Evolutionary conservation across 805 yeast species (phyloP).

Genomic region (Kazachstania africana): DNA sequence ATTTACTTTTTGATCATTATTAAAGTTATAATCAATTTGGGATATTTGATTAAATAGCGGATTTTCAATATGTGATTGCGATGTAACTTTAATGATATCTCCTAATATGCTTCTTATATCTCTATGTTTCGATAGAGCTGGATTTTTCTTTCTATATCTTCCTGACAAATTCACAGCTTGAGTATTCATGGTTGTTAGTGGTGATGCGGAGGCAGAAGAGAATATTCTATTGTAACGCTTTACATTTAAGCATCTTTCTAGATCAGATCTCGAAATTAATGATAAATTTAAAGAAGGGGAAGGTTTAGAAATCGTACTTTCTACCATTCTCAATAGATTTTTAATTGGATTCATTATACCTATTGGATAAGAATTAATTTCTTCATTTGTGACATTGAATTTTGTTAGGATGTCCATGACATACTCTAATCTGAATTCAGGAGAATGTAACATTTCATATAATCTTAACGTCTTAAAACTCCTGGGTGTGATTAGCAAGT

Average conservation of each 20-base stretch:
- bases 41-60: not conserved
- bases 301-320: constrained; percentile 40
- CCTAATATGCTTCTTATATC: constrained; percentile 9
- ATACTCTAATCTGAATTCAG: constrained; percentile 38
- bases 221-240: not conserved
- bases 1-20: no score
- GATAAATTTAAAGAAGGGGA: constrained; percentile 35
- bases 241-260: constrained; percentile 22
- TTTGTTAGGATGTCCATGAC: constrained; percentile 53
- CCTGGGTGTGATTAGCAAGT: constrained; percentile 52
- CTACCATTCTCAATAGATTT: constrained; percentile 45
- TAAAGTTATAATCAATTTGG: no score
- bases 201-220: not conserved
- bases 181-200: not conserved
- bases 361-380: constrained; percentile 58
- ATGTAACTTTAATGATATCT: constrained; percentile 39
- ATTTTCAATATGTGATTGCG: constrained; percentile 16
- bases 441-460: constrained; percentile 51
- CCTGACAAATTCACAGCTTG: not conserved
- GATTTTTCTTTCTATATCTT: constrained; percentile 2
- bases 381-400: constrained; percentile 37
- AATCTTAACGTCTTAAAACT: constrained; percentile 46
- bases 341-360: constrained; percentile 61
- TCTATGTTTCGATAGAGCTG: no score
- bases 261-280: constrained; percentile 58